Evolutionary conservation across 2,329 filamentous ascomycete species (phyloP), one percentile per base, ranked within the genome.

Genomic region (Fonsecaea nubica): DNA sequence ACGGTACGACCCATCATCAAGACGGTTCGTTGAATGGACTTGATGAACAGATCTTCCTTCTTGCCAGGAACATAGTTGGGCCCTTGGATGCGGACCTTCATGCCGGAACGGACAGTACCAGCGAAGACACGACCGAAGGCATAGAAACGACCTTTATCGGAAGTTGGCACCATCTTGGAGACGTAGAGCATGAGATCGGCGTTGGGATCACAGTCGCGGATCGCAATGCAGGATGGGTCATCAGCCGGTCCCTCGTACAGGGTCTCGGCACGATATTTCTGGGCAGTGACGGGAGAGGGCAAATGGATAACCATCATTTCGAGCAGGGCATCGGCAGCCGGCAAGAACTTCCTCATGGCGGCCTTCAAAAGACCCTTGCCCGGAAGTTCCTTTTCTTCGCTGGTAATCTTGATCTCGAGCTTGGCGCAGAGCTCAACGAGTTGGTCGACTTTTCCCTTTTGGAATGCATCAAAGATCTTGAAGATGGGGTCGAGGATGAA

Each of bases 251-350:
- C 95, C 88, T 99, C 95, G 86, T 99, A 99, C 74, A 99, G 89
- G 80, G 93, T 97, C 89, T 98, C 95, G 78, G 88, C 90, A 90
- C 95, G 95, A 89, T 99, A 99, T 83, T 86, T 91, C 88, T 99
- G 95, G 75, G 95, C 95, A 73, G 92, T 96, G 77, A 92, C 88
- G 80, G 95, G 95, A 74, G 95, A 98, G 77, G 95, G 95, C 78
- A 99, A 88, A 84, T 99, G 95, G 79, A 99, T 91, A 86, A 98
- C 94, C 92, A 99, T 96, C 95, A 99, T 99, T 89, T 99, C 95
- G 81, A 99, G 84, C 74, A 99, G 91, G 77, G 94, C 96, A 83
- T 99, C 95, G 75, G 95, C 95, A 78, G 95, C 95, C 75, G 95
- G 95, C 80, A 99, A 86, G 92, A 98, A 99, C 81, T 96, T 97